Evolutionary conservation across 2,329 filamentous ascomycete species (phyloP).

Genomic region (Apiospora arundinis): DNA sequence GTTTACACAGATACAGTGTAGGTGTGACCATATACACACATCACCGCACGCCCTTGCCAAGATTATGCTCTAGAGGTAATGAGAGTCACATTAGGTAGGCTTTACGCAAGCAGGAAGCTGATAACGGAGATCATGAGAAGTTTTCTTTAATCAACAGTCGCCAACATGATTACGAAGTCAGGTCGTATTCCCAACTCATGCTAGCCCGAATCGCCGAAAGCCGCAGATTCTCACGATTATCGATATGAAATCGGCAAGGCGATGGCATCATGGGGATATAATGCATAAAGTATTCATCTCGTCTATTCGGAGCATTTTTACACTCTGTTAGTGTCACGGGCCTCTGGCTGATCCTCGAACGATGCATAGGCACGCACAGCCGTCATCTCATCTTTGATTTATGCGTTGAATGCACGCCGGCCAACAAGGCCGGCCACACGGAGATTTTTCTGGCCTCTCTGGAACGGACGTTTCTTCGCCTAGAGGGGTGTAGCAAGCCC

Average conservation of each 20-base stretch:
- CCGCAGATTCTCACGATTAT: conserved; percentile 5
- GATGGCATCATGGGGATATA: conserved; percentile 21
- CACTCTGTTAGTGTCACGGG: conserved; percentile 34
- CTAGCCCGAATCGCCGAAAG: neutral
- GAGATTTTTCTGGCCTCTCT: conserved; percentile 30
- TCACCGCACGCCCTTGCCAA: conserved; percentile 5
- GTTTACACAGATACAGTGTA: neutral
- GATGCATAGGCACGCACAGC: conserved; percentile 34
- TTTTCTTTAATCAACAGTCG: neutral
- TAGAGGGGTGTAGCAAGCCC: neutral
- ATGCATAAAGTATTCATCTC: conserved; percentile 36
- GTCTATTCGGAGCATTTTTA: conserved; percentile 43
- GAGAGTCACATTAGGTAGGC: neutral
- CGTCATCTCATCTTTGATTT: conserved; percentile 35
- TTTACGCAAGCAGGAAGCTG: neutral
- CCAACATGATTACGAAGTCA: neutral
- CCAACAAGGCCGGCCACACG: conserved; percentile 35
- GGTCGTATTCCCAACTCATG: neutral
- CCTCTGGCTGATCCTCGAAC: conserved; percentile 38
- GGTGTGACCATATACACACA: neutral
- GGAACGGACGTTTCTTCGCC: neutral
- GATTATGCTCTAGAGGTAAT: neutral
- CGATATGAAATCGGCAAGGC: conserved; percentile 5
- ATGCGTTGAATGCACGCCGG: conserved; percentile 39
- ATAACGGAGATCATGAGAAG: neutral